Percentiles rank a stretch among this genome's conserved stretches.
Evolutionary conservation across 2,329 filamentous ascomycete species (phyloP).

Genomic region (Stachybotrys chartarum): DNA sequence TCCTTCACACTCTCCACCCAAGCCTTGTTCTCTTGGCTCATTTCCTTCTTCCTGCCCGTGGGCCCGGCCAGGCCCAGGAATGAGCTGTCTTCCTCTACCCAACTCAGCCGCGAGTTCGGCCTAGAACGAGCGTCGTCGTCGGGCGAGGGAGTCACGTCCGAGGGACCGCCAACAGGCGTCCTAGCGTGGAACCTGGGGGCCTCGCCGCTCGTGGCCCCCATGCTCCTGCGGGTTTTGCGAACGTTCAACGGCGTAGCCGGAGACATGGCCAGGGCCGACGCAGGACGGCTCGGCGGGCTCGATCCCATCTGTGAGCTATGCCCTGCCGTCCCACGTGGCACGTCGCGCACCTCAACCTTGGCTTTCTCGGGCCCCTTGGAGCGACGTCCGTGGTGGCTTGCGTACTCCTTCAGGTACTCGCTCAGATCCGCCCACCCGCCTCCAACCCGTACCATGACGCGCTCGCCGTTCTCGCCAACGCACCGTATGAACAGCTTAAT

Average conservation of each 20-base stretch:
- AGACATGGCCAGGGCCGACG: slow-evolving; percentile 27
- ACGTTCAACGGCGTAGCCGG: slow-evolving; percentile 44
- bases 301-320: slow-evolving; percentile 26
- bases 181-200: slow-evolving; percentile 26
- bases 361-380: slow-evolving; percentile 38
- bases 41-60: slow-evolving; percentile 54
- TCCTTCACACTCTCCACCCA: slow-evolving; percentile 83
- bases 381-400: slow-evolving; percentile 79
- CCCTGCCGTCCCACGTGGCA: slow-evolving; percentile 24
- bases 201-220: slow-evolving; percentile 26
- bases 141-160: slow-evolving; percentile 35
- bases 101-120: slow-evolving; percentile 46
- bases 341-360: slow-evolving; percentile 52
- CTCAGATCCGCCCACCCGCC: slow-evolving; percentile 97
- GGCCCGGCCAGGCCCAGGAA: slow-evolving; percentile 65
- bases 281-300: slow-evolving; percentile 33
- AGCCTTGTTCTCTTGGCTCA: slow-evolving; percentile 64
- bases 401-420: slow-evolving; percentile 91
- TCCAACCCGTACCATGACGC: slow-evolving; percentile 96
- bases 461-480: slow-evolving; percentile 82
- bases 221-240: slow-evolving; percentile 45
- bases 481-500: slow-evolving; percentile 93
- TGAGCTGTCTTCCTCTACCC: slow-evolving; percentile 47
- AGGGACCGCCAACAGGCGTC: slow-evolving; percentile 31
- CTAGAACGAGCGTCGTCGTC: slow-evolving; percentile 38